A percentile compares a stretch with the other conserved stretches of the same genome.
phyloP scores from a whole-genome alignment of 306 rosid species.

The Acacia acuminata region DNA sequence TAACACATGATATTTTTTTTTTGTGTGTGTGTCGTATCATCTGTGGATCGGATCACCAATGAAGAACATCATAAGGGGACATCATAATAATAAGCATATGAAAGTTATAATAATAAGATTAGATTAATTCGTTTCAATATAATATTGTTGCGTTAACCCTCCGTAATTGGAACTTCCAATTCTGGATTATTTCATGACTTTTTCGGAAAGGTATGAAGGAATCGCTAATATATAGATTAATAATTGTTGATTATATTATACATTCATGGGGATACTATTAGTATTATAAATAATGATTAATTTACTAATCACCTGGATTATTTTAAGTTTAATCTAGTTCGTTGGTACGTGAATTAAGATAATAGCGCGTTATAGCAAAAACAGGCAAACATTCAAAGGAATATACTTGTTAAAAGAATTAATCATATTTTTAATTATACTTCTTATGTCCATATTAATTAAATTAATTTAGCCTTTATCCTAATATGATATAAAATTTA shows the following conservation, averaged over 20 bases:
- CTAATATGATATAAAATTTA: no score
- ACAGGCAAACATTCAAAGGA: neutral
- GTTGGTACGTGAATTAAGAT: neutral
- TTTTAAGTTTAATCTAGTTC: neutral
- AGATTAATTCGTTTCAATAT: neutral
- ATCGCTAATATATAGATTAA: neutral
- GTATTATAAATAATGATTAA: neutral
- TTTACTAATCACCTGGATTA: neutral
- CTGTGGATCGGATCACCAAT: neutral
- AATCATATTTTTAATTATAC: no score
- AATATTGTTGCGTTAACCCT: conserved; percentile 17
- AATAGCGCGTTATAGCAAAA: neutral
- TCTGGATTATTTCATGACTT: conserved; percentile 14
- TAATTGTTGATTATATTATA: neutral
- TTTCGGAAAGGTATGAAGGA: neutral
- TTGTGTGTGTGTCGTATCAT: neutral
- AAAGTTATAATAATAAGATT: neutral
- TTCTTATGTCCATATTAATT: no score
- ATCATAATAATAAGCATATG: neutral
- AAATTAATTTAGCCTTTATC: no score
- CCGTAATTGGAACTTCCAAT: neutral
- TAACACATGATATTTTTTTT: no score
- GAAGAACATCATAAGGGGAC: neutral
- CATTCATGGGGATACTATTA: neutral
- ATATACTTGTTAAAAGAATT: no score